Evolutionary conservation across 139 green algal genomes (phyloP), one percentile per base, ranked within the genome.

Genomic region (Chlamydomonas incerta): DNA sequence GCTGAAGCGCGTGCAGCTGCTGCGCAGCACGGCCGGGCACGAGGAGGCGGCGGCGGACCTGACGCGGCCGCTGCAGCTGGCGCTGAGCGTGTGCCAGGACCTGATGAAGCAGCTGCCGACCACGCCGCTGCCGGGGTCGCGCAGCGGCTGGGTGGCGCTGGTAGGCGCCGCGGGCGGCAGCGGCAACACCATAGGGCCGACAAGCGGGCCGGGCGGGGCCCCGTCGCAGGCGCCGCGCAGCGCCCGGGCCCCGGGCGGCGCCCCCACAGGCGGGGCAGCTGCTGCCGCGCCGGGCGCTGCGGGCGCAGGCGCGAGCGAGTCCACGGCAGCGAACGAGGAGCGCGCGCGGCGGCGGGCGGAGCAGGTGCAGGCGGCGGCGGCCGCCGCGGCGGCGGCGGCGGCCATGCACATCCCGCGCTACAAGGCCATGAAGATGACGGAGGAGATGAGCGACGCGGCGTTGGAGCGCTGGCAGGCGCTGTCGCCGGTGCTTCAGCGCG

Each of bases 1-100:
- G 66, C 83, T 91, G 23, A 87, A 86, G 63, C 77, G 88, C 28
- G 77, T 91, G 65, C 83, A 88, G 62, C 71, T 91, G 35, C 87
- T 87, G 55, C 63, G 74, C 0, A 69, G 41, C 31, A 41, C 31
- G 31, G 62, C 29, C 6, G 41, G 41, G 41, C 41, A 50, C 41
- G 41, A 50, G 41, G 85, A 89, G 20, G 77, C 72, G 23, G 28
- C 18, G 15, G n/a, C 69, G 13, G 85, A 85, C 58, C 58, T 79
- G 33, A 68, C 85, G 31, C 75, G 82, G 70, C 85, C 85, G 33
- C 62, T 87, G 72, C 72, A 85, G 73, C 65, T 87, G 26, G 87
- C 87, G 21, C 62, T 91, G 26, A 69, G 26, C 47, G 63, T 88
- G 70, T 81, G 67, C 29, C 87, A 91, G 75, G 87, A 91, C 37